phyloP scores from a whole-genome alignment of 202 grass and related monocot species.

The Miscanthus sacchariflorus region DNA sequence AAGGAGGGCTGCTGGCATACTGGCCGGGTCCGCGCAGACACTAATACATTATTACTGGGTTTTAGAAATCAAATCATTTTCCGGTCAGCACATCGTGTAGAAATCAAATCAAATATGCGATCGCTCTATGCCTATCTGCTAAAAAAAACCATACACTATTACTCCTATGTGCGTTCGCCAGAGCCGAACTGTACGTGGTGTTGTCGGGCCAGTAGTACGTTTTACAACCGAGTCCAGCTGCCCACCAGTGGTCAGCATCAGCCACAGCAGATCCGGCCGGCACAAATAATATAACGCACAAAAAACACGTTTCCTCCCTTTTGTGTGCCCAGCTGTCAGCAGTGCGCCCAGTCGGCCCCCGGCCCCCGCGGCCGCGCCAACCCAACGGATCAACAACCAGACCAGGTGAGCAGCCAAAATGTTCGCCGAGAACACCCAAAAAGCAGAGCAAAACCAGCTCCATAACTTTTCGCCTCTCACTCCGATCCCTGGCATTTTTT shows the following conservation, averaged over 20 bases:
- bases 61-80: neutral
- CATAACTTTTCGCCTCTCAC: neutral
- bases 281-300: slow-evolving; percentile 20
- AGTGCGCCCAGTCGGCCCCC: neutral
- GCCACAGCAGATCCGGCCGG: slow-evolving; percentile 13
- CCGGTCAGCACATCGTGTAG: neutral
- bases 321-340: slow-evolving; percentile 33
- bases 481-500: neutral
- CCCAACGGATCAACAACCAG: neutral
- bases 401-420: slow-evolving; percentile 18
- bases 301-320: slow-evolving; percentile 49
- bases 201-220: neutral
- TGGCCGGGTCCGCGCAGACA: no score
- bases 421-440: slow-evolving; percentile 9
- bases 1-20: no score
- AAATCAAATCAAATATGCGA: neutral
- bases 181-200: no score
- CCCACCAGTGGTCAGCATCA: slow-evolving; percentile 40
- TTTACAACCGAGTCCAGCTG: slow-evolving; percentile 47
- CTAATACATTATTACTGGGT: neutral
- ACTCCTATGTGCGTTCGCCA: no score
- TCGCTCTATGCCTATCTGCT: no score
- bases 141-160: no score
- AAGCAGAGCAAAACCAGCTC: neutral
- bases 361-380: neutral